phyloP scores from a whole-genome alignment of 306 rosid species.

The Styphnolobium japonicum region DNA sequence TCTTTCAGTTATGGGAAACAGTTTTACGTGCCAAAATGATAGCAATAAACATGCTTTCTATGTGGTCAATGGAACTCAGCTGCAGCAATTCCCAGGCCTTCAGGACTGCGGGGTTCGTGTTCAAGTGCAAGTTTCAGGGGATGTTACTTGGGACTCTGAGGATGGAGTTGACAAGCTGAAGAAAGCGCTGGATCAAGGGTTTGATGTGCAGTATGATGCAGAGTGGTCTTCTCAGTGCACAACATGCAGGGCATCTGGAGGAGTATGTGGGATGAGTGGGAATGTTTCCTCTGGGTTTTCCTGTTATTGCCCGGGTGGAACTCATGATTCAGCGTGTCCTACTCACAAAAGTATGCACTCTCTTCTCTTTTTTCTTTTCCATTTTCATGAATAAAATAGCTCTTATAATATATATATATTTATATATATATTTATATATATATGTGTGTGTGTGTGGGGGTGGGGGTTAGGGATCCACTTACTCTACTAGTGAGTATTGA shows the following conservation, averaged over 20 bases:
- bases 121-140: conserved; percentile 27
- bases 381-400: neutral
- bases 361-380: conserved; percentile 6
- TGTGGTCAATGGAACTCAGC: conserved; percentile 26
- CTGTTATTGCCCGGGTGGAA: conserved; percentile 31
- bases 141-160: conserved; percentile 20
- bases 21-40: conserved; percentile 26
- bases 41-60: conserved; percentile 23
- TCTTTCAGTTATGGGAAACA: conserved; percentile 1
- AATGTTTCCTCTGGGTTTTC: conserved; percentile 28
- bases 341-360: conserved; percentile 22
- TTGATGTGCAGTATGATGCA: conserved; percentile 36
- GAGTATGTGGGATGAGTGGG: conserved; percentile 32
- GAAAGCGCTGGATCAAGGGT: conserved; percentile 28
- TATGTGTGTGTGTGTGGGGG: too few relatives aligned
- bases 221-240: conserved; percentile 27
- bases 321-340: conserved; percentile 10
- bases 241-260: conserved; percentile 36
- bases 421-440: too few relatives aligned
- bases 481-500: too few relatives aligned
- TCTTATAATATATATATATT: too few relatives aligned
- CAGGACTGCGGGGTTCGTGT: conserved; percentile 16
- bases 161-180: conserved; percentile 1
- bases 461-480: too few relatives aligned
- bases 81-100: neutral